phyloP scores from a whole-genome alignment of 108 stramenopile genomes.

The Skeletonema marinoi region DNA sequence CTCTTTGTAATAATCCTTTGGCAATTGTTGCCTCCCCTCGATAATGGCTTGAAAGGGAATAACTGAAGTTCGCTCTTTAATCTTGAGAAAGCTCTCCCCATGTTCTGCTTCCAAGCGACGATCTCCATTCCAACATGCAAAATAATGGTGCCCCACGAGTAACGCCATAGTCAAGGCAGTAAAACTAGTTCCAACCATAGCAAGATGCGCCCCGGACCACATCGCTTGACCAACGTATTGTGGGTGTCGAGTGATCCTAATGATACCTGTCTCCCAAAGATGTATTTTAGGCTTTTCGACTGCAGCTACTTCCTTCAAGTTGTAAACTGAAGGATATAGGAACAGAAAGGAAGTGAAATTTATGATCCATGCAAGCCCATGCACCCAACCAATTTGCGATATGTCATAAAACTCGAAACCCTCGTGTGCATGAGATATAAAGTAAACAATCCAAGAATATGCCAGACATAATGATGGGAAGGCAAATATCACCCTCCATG shows the following conservation, averaged over 20 bases:
- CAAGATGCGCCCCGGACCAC: constrained; percentile 93
- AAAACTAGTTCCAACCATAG: constrained; percentile 90
- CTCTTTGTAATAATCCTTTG: constrained; percentile 92
- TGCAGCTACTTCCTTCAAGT: constrained; percentile 93
- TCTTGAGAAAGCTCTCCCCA: constrained; percentile 77
- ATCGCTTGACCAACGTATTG: constrained; percentile 91
- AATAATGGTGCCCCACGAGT: constrained; percentile 90
- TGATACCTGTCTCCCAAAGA: constrained; percentile 96
- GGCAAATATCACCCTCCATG: constrained; percentile 95
- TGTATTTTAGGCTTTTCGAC: constrained; percentile 81
- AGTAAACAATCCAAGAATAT: constrained; percentile 92
- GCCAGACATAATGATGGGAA: constrained; percentile 87
- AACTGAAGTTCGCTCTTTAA: constrained; percentile 83
- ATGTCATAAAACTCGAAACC: constrained; percentile 90
- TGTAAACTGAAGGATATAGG: constrained; percentile 95
- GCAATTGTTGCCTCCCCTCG: constrained; percentile 87
- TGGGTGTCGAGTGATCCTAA: constrained; percentile 95
- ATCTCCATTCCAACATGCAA: constrained; percentile 96
- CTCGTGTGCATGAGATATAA: constrained; percentile 94
- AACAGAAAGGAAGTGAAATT: constrained; percentile 91
- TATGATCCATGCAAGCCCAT: constrained; percentile 62
- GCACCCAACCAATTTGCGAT: constrained; percentile 53
- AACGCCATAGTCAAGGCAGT: constrained; percentile 78
- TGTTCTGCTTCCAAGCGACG: constrained; percentile 77
- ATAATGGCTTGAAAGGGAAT: constrained; percentile 91